These are phyloP conservation scores for Spongiforma sp. DNA, from an alignment of 1,284 basidiomycete genomes.

Conservation along the genomic window DNA sequence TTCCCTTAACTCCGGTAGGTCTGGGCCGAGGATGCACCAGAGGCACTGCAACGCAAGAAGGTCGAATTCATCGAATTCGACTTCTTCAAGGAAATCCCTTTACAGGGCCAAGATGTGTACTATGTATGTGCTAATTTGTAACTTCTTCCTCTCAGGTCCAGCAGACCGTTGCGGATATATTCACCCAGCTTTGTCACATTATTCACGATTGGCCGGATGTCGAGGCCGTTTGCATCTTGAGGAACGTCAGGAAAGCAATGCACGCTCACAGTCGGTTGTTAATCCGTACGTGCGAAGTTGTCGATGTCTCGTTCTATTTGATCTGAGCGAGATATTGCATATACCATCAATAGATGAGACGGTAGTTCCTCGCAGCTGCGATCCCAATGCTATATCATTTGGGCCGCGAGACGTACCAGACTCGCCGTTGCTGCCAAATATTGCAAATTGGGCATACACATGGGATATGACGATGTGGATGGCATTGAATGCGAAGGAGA, in stretches of 20 bases:
- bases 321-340: background rate
- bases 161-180: background rate
- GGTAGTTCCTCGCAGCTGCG: constrained; percentile 12
- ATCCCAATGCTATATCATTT: constrained; percentile 10
- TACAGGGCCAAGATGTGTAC: background rate
- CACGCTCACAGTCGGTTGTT: constrained; percentile 30
- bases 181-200: constrained; percentile 30
- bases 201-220: constrained; percentile 33
- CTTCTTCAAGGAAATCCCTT: background rate
- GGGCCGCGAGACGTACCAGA: constrained; percentile 31
- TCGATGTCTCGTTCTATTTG: background rate
- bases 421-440: constrained; percentile 37
- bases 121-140: background rate
- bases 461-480: constrained; percentile 37
- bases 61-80: background rate
- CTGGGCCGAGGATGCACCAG: background rate
- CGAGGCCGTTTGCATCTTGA: constrained; percentile 25
- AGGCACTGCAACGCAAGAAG: background rate
- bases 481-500: constrained; percentile 32
- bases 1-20: background rate
- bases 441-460: constrained; percentile 33
- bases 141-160: background rate
- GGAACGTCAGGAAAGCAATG: constrained; percentile 27
- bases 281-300: constrained; percentile 26
- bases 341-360: constrained; percentile 24